Evolutionary conservation across 2,329 filamentous ascomycete genomes (phyloP), one percentile per base, ranked within the genome.

Genomic region (Colletotrichum orbiculare): DNA sequence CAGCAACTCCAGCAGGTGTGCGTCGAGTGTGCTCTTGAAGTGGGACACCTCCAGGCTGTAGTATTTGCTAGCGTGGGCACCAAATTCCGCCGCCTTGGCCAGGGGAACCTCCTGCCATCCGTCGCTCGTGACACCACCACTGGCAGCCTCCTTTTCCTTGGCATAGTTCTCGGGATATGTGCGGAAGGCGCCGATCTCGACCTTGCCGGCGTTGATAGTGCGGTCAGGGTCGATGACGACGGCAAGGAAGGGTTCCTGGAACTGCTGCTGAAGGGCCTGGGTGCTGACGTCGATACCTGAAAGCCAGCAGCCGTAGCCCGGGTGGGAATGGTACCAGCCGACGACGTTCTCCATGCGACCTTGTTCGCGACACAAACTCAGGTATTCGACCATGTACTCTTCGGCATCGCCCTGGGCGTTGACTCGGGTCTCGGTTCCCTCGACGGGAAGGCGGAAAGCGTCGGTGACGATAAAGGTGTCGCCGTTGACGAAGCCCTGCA

Each of bases 281-380:
- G 96, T 99, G 59, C 85, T 85, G 56, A 99, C 96, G 76, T 99
- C 96, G 78, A 99, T 98, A 63, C 96, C 96, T 42, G 91, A 94
- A 34, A 99, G 86, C 96, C 96, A 99, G 83, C 96, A 99, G 48
- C 96, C 96, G 77, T 99, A 99, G 34, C 96, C 96, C 0, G 96
- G 96, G 76, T 99, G 96, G 71, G 91, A 95, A 79, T 99, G 96
- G 78, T 99, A 99, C 96, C 96, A 99, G 15, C 96, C 96, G 13
- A 99, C 91, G 0, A 93, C 92, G 76, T 99, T 98, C 79, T 99
- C 96, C 76, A 90, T 83, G 60, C 94, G 82, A 70, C 76, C 93
- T 86, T 82, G 92, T 73, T 94, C 89, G 64, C 95, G 87, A 71
- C 91, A 91, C 3, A 89, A 82, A 71, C 90, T 84, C 35, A 96